Evolutionary conservation across 139 green algal genomes (phyloP), one percentile per base, ranked within the genome.

Genomic region (Tetraselmis chui): DNA sequence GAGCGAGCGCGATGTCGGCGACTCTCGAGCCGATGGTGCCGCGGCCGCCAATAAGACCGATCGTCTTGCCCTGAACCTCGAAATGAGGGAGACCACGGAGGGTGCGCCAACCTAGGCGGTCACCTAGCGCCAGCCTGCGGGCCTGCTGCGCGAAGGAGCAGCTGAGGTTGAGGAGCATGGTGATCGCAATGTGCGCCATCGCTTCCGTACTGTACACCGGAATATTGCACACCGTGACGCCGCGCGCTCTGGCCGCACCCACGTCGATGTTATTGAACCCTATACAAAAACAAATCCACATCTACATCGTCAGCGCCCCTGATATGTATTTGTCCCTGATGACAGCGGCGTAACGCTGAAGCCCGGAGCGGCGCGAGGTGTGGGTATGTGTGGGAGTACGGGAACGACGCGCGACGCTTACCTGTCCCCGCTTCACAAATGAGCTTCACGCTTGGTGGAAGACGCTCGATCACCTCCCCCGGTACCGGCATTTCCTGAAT

Each of bases 181-280:
- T 88, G 2, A 88, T 84, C 22, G 83, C 84, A 24, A 88, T 80
- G n/a, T 78, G 59, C n/a, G 84, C 81, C 76, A 88, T 74, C 28
- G 84, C 84, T 0, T 85, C 81, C 0, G 81, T 83, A 78, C 30
- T 80, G 76, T 88, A 88, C 32, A 31, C 32, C 1, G 84, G 84
- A 30, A 85, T 76, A 74, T 85, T 88, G 32, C 59, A 84, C 79
- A 88, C 84, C 1, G 28, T 74, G 81, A 88, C 85, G 30, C 81
- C 81, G 2, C 45, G 28, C 31, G 27, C 22, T 59, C 26, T 81
- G 59, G 81, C 81, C 24, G 67, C 80, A 22, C 79, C 84, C 2
- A 85, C 28, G 31, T 88, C 81, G 78, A 88, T 85, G 81, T 88
- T 88, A 59, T 88, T 88, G 77, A 82, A 88, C 22, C 84, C 84